Percentiles rank a stretch among this genome's conserved stretches.
Conservation (phyloP, 2,329 filamentous ascomycete species). For the Capronia americana region DNA sequence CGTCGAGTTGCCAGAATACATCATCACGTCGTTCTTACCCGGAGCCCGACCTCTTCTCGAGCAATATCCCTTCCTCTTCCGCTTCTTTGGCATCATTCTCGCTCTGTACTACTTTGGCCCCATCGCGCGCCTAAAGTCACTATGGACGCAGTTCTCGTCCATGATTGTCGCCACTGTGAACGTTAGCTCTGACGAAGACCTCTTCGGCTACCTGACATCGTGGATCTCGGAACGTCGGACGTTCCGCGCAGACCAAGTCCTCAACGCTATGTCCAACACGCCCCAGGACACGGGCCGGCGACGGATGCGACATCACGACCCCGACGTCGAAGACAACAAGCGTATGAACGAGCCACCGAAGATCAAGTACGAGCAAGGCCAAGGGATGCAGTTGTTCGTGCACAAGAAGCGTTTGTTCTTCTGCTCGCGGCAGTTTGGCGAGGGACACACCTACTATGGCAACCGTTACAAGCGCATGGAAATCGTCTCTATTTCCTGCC, state of each 20-base stretch:
- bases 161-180: constrained; percentile 37
- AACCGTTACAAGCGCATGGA: constrained; percentile 38
- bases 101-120: constrained; percentile 40
- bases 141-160: constrained; percentile 37
- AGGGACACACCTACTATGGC: constrained; percentile 37
- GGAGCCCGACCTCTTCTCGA: constrained; percentile 37
- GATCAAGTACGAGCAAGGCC: constrained; percentile 40
- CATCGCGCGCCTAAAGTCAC: constrained; percentile 32
- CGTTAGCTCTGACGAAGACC: constrained; percentile 39
- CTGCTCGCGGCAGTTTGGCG: constrained; percentile 32
- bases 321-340: constrained; percentile 36
- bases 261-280: constrained; percentile 37
- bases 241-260: constrained; percentile 35
- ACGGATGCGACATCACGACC: constrained; percentile 33
- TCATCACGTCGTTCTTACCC: constrained; percentile 38
- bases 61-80: constrained; percentile 36
- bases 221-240: constrained; percentile 36
- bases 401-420: constrained; percentile 36
- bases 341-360: constrained; percentile 34
- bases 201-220: constrained; percentile 37
- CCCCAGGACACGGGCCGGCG: constrained; percentile 29
- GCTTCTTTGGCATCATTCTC: constrained; percentile 38
- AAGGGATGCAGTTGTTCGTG: constrained; percentile 39
- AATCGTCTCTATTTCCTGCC: constrained; percentile 34
- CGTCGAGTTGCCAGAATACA: constrained; percentile 37